Evolutionary conservation across 1,139 yeast genomes (phyloP).

Genomic region (Candida sanyaensis): DNA sequence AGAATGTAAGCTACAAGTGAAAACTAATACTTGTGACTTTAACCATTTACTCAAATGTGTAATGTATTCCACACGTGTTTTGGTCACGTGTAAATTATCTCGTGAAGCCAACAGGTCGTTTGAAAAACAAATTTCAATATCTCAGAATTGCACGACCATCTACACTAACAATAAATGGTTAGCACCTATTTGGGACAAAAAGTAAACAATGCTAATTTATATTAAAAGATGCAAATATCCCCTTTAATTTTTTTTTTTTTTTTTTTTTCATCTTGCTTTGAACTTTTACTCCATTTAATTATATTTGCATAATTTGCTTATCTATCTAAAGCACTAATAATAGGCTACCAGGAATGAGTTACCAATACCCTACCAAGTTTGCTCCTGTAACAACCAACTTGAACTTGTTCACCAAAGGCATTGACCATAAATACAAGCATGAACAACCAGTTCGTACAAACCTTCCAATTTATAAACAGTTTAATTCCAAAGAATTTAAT

Average conservation of each 20-base stretch:
- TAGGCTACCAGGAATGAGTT: conserved; percentile 4
- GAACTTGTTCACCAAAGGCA: conserved; percentile 19
- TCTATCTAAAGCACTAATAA: too few species aligned
- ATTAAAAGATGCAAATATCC: neutral
- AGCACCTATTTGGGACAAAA: conserved; percentile 7
- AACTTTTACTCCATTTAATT: neutral
- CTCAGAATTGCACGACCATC: too few species aligned
- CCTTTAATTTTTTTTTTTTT: neutral
- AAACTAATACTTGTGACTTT: too few species aligned
- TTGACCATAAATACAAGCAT: conserved; percentile 12
- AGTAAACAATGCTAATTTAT: conserved; percentile 10
- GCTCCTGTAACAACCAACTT: conserved; percentile 24
- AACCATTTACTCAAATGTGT: too few species aligned
- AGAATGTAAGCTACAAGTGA: too few species aligned
- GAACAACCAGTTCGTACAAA: neutral
- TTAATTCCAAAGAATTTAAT: conserved; percentile 10
- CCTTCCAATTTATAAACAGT: conserved; percentile 8
- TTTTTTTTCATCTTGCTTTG: neutral
- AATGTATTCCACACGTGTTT: too few species aligned
- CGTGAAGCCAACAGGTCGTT: too few species aligned
- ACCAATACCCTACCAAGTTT: conserved; percentile 19
- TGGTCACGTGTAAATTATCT: too few species aligned
- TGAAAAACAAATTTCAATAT: too few species aligned
- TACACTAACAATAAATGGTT: neutral
- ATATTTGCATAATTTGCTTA: too few species aligned